Conservation (phyloP, 2,329 filamentous ascomycete species). For the Didymella pomorum region DNA sequence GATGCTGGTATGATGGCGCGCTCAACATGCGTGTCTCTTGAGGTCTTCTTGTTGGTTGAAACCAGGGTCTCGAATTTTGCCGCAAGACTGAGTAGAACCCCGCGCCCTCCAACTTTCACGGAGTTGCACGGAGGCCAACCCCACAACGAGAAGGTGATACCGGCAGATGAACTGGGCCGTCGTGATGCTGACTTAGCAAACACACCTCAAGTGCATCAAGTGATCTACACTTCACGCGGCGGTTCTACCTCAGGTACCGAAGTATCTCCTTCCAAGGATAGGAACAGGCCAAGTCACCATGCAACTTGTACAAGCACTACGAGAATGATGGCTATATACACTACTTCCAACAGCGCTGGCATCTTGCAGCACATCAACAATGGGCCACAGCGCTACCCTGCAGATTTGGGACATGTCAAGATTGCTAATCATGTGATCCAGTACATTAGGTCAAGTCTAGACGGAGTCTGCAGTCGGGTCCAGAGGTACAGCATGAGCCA, state of each 20-base stretch:
- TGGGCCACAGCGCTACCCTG: slow-evolving; percentile 65
- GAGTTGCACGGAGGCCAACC: slow-evolving; percentile 29
- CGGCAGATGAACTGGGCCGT: slow-evolving; percentile 24
- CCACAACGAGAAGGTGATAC: slow-evolving; percentile 45
- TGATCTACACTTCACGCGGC: background rate
- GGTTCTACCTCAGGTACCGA: slow-evolving; percentile 3
- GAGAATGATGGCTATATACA: slow-evolving; percentile 60
- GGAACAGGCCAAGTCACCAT: slow-evolving; percentile 13
- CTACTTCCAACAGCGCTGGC: slow-evolving; percentile 68
- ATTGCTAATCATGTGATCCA: slow-evolving; percentile 67
- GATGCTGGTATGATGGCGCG: background rate
- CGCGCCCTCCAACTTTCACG: slow-evolving; percentile 29
- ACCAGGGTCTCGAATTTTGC: slow-evolving; percentile 29
- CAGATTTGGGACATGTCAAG: slow-evolving; percentile 66
- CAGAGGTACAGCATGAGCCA: slow-evolving; percentile 54
- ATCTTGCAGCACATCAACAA: slow-evolving; percentile 70
- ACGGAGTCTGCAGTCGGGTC: slow-evolving; percentile 60
- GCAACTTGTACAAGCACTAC: slow-evolving; percentile 50
- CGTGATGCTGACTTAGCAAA: slow-evolving; percentile 25
- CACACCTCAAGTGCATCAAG: background rate
- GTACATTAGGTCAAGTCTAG: slow-evolving; percentile 58
- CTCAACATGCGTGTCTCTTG: background rate
- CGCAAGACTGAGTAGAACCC: slow-evolving; percentile 31
- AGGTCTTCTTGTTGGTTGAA: background rate
- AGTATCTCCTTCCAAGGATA: slow-evolving; percentile 5